A percentile compares a stretch with the other conserved stretches of the same genome.
Evolutionary conservation across 495 filamentous ascomycete genomes (phyloP).

Genomic region (Oidiodendron maius): DNA sequence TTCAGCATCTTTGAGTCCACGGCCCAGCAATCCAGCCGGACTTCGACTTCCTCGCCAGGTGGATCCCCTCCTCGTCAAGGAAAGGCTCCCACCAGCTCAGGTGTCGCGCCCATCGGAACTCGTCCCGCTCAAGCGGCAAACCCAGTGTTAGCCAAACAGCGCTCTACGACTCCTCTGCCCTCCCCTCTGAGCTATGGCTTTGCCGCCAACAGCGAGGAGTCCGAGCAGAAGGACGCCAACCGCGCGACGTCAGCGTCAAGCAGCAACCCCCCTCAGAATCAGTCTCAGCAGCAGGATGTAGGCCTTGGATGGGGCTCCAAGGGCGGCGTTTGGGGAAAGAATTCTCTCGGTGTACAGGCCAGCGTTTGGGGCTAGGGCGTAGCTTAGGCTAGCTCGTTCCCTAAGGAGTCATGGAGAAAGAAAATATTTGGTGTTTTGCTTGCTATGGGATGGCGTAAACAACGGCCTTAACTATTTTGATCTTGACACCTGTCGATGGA

Average conservation of each 20-base stretch:
- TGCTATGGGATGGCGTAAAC: conserved; percentile 2
- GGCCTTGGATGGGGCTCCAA: conserved; percentile 62
- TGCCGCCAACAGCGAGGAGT: conserved; percentile 36
- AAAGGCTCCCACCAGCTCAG: conserved; percentile 49
- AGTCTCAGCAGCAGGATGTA: conserved; percentile 31
- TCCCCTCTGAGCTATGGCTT: conserved; percentile 84
- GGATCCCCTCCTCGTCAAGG: conserved; percentile 75
- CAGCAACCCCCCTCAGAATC: conserved; percentile 34
- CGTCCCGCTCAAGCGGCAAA: conserved; percentile 63
- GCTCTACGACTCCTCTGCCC: conserved; percentile 82
- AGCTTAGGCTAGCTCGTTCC: background rate
- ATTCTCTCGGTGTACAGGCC: conserved; percentile 62
- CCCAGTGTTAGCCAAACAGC: conserved; percentile 53
- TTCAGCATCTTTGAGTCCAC: conserved; percentile 62
- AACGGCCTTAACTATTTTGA: background rate
- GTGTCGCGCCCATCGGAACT: conserved; percentile 90
- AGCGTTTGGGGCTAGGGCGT: conserved; percentile 68
- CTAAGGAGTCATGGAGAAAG: background rate
- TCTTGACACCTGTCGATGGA: background rate
- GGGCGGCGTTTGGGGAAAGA: conserved; percentile 72
- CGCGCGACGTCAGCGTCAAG: conserved; percentile 28
- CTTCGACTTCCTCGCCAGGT: conserved; percentile 84
- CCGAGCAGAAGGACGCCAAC: conserved; percentile 19
- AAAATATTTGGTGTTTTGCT: conserved; percentile 3
- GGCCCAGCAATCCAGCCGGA: conserved; percentile 72